A percentile compares a stretch with the other conserved stretches of the same genome.
Evolutionary conservation across 2,329 filamentous ascomycete species (phyloP).

Genomic region (Didymella sp.): DNA sequence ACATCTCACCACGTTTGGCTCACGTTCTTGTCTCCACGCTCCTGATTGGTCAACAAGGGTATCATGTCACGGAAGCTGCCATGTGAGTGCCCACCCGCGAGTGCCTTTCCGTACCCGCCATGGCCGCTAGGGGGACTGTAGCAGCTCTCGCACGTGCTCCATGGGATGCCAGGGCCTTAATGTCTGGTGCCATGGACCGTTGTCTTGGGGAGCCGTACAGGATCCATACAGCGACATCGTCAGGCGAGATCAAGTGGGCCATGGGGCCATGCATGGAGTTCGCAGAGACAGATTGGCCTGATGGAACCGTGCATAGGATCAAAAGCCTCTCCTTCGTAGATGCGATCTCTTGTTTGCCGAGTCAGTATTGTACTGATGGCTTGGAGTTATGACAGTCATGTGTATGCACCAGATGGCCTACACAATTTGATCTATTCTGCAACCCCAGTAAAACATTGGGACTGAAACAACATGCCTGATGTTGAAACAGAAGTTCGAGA

Average conservation of each 20-base stretch:
- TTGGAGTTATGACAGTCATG: neutral
- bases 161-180: conserved; percentile 16
- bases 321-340: neutral
- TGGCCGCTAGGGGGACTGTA: conserved; percentile 9
- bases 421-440: too few species aligned
- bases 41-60: conserved; percentile 25
- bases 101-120: conserved; percentile 21
- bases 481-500: neutral
- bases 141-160: neutral
- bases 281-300: neutral
- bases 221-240: neutral
- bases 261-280: neutral
- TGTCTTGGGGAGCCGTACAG: conserved; percentile 20
- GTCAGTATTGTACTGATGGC: neutral
- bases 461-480: neutral
- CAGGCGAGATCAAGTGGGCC: neutral
- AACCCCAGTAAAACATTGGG: too few species aligned
- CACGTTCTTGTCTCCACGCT: conserved; percentile 25
- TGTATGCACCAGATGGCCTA: neutral
- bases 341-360: neutral
- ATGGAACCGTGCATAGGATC: neutral
- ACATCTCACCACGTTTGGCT: conserved; percentile 25
- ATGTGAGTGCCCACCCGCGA: conserved; percentile 14
- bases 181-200: conserved; percentile 24
- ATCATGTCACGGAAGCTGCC: conserved; percentile 19